Evolutionary conservation across 2,329 filamentous ascomycete genomes (phyloP).

Genomic region (Cladosporium sp.): DNA sequence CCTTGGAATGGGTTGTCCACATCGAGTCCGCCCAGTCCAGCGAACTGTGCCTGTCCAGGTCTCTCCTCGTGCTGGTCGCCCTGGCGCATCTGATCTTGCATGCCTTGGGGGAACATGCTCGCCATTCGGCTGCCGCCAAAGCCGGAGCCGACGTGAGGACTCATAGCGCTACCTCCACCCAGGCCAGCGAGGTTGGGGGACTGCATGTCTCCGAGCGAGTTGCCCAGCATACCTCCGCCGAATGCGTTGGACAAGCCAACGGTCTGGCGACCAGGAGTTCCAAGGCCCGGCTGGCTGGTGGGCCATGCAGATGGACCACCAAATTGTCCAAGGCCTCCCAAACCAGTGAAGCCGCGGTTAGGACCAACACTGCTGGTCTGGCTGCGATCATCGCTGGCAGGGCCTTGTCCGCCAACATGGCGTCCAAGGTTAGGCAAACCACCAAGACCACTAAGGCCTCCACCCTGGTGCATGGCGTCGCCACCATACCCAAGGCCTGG

Average conservation of each 20-base stretch:
- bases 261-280: conserved; percentile 66
- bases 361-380: conserved; percentile 87
- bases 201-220: conserved; percentile 73
- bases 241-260: conserved; percentile 53
- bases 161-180: conserved; percentile 58
- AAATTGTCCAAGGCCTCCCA: conserved; percentile 53
- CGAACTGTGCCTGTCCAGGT: conserved; percentile 30
- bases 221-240: conserved; percentile 57
- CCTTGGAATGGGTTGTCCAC: conserved; percentile 20
- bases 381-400: conserved; percentile 77
- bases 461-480: conserved; percentile 28
- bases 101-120: conserved; percentile 81
- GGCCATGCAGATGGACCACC: conserved; percentile 57
- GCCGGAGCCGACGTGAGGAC: conserved; percentile 49
- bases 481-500: conserved; percentile 48
- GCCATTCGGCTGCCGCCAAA: conserved; percentile 50
- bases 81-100: conserved; percentile 85
- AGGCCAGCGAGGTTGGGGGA: conserved; percentile 70
- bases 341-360: conserved; percentile 65
- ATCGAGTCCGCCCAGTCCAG: conserved; percentile 28
- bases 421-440: conserved; percentile 39
- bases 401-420: conserved; percentile 47
- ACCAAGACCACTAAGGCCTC: conserved; percentile 36
- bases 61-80: conserved; percentile 60
- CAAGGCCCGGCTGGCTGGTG: conserved; percentile 68